Conservation (phyloP, 139 green algal genomes). For the Chlorella sp. region DNA sequence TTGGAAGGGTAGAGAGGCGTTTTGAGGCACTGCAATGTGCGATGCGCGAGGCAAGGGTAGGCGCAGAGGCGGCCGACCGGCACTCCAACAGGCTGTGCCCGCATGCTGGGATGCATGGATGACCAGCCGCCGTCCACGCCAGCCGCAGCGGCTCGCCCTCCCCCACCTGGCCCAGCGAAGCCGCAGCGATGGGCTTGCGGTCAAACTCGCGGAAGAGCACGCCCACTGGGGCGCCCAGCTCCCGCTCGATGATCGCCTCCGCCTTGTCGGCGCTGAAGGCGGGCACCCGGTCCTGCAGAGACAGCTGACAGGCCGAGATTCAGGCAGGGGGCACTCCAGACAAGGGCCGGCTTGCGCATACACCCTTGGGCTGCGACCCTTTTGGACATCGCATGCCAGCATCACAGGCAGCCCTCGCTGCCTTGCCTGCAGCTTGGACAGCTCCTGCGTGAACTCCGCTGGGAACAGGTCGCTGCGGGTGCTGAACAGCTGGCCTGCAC, state of each 20-base stretch:
- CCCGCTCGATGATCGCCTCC: constrained; percentile 84
- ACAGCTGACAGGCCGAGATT: background rate
- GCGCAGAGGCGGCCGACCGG: no score
- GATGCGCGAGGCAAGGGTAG: no score
- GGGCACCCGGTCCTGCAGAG: constrained; percentile 94
- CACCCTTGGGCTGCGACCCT: no score
- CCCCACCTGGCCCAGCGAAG: constrained; percentile 88
- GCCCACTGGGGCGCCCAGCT: constrained; percentile 75
- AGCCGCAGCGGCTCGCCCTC: no score
- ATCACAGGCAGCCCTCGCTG: no score
- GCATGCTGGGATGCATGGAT: background rate
- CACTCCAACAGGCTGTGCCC: no score
- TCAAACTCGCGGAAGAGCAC: constrained; percentile 92
- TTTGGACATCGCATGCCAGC: no score
- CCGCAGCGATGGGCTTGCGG: constrained; percentile 89
- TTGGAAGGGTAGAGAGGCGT: background rate
- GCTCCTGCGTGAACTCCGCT: constrained; percentile 96
- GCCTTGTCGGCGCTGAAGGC: constrained; percentile 87
- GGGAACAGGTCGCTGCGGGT: constrained; percentile 96
- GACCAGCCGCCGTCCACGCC: no score
- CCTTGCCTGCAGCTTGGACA: constrained; percentile 93
- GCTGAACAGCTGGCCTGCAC: constrained; percentile 89
- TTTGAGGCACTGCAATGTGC: no score
- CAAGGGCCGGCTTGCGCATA: no score
- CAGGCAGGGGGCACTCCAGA: no score